Evolutionary conservation across 257 asterid genomes (phyloP).

Genomic region (Plantago elongata): DNA sequence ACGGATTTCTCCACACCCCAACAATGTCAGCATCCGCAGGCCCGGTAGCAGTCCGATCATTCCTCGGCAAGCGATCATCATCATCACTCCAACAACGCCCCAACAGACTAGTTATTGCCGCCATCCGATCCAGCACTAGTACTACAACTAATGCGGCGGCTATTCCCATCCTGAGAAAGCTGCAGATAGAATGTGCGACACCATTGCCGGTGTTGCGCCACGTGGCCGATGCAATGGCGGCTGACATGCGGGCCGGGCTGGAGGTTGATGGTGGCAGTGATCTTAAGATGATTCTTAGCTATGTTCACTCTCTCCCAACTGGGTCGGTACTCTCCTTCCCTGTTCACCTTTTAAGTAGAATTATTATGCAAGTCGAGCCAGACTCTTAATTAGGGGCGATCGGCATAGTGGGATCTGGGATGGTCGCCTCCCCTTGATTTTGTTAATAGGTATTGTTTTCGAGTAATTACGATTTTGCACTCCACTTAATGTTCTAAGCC

Average conservation of each 20-base stretch:
- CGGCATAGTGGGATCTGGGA: too few species aligned
- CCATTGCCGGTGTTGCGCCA: constrained; percentile 68
- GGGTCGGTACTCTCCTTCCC: constrained; percentile 42
- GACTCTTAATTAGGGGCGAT: too few species aligned
- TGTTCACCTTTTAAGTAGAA: neutral
- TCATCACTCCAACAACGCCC: constrained; percentile 25
- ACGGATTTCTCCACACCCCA: neutral
- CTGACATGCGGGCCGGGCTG: constrained; percentile 74
- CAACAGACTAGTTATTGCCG: constrained; percentile 27
- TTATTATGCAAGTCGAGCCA: too few species aligned
- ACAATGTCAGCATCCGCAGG: constrained; percentile 45
- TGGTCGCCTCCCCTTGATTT: too few species aligned
- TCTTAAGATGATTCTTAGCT: constrained; percentile 83
- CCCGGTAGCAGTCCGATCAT: constrained; percentile 38
- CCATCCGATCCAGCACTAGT: constrained; percentile 34
- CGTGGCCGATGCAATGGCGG: constrained; percentile 71
- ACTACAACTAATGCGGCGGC: constrained; percentile 23
- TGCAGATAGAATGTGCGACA: constrained; percentile 66
- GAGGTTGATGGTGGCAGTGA: constrained; percentile 53
- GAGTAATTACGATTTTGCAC: too few species aligned
- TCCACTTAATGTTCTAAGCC: too few species aligned
- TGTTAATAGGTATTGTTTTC: too few species aligned
- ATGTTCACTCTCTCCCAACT: constrained; percentile 61
- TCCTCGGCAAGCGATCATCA: constrained; percentile 30
- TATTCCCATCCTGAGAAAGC: constrained; percentile 42